phyloP scores from a whole-genome alignment of 2,329 filamentous ascomycete species.

The Penicillium sclerotigenum region DNA sequence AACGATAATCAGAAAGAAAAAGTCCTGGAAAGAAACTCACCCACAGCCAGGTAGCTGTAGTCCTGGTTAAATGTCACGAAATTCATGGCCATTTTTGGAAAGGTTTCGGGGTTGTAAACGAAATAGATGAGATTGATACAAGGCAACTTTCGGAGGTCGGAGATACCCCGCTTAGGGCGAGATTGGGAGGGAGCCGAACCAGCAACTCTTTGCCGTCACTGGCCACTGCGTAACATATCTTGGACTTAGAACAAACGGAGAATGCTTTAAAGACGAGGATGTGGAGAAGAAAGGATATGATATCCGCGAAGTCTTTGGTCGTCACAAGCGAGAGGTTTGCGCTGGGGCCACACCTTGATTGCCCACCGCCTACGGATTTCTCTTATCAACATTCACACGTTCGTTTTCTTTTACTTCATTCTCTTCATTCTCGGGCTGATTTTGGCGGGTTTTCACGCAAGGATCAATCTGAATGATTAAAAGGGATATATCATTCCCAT shows the following conservation, averaged over 20 bases:
- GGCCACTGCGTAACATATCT: slow-evolving; percentile 17
- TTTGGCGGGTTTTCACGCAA: background rate
- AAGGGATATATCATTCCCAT: background rate
- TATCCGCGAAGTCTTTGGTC: slow-evolving; percentile 14
- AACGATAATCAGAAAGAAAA: slow-evolving; percentile 1
- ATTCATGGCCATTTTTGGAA: slow-evolving; percentile 71
- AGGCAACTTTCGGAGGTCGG: slow-evolving; percentile 15
- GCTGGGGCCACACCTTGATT: slow-evolving; percentile 43
- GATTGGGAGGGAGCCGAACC: slow-evolving; percentile 5
- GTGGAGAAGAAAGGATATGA: slow-evolving; percentile 6
- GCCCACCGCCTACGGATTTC: slow-evolving; percentile 17
- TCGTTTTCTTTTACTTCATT: slow-evolving; percentile 6
- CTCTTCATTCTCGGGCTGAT: background rate
- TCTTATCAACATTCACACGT: slow-evolving; percentile 13
- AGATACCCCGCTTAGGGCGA: slow-evolving; percentile 20
- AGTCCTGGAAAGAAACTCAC: slow-evolving; percentile 49
- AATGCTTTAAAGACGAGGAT: background rate
- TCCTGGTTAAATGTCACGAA: slow-evolving; percentile 99
- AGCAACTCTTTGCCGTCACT: slow-evolving; percentile 23
- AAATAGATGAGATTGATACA: slow-evolving; percentile 12
- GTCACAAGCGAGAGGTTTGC: slow-evolving; percentile 32
- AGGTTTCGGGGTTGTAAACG: background rate
- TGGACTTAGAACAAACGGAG: background rate
- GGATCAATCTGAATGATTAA: background rate
- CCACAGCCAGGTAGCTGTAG: slow-evolving; percentile 93